A percentile compares a stretch with the other conserved stretches of the same genome.
Conservation (phyloP, 345 rosid genomes). For the Pistacia atlantica region DNA sequence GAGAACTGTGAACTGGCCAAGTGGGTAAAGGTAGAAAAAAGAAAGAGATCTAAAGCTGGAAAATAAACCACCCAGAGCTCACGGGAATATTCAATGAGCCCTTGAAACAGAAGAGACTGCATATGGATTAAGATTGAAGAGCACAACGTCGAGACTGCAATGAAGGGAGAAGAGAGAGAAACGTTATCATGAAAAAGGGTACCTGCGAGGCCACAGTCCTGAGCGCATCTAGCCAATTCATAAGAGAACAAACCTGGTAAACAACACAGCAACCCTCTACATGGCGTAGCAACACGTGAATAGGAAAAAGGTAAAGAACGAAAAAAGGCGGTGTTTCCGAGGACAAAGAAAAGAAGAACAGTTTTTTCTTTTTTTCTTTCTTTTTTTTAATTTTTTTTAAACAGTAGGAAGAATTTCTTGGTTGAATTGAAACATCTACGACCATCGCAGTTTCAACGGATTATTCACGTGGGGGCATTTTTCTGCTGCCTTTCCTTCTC, state of each 20-base stretch:
- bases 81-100: background rate
- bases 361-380: background rate
- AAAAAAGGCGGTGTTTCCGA: conserved; percentile 63
- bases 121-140: background rate
- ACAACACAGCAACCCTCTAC: conserved; percentile 38
- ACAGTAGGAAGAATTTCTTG: background rate
- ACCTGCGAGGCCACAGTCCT: conserved; percentile 34
- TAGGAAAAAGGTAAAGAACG: conserved; percentile 26
- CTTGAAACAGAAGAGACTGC: background rate
- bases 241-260: conserved; percentile 59
- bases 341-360: conserved; percentile 26
- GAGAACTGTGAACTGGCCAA: conserved; percentile 4
- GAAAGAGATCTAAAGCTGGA: background rate
- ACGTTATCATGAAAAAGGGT: conserved; percentile 33
- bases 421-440: conserved; percentile 11
- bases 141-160: background rate
- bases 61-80: background rate
- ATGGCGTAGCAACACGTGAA: conserved; percentile 71
- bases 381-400: background rate
- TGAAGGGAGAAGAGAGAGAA: conserved; percentile 9
- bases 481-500: background rate
- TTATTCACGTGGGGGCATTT: conserved; percentile 41
- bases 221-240: conserved; percentile 39
- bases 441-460: conserved; percentile 37
- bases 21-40: background rate